phyloP scores from a whole-genome alignment of 2,329 filamentous ascomycete genomes.

The Mollisiaceae sp. region DNA sequence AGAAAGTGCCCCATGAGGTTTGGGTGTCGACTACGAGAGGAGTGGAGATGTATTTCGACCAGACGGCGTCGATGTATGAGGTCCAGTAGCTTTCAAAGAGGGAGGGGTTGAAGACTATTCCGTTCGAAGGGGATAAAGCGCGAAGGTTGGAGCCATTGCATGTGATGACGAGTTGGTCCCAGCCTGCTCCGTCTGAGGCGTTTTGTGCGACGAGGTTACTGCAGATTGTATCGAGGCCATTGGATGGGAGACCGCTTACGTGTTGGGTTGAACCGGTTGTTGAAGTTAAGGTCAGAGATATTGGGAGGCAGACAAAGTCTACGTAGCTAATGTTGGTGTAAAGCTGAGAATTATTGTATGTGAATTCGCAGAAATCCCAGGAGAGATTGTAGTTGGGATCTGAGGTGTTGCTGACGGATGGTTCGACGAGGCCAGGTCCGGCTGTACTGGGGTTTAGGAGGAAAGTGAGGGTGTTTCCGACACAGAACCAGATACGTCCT shows the following conservation, averaged over 20 bases:
- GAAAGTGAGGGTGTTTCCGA: constrained; percentile 66
- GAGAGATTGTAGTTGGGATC: constrained; percentile 65
- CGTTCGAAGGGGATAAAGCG: constrained; percentile 48
- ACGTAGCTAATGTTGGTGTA: constrained; percentile 75
- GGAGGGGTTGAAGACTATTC: constrained; percentile 45
- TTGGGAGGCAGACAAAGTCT: constrained; percentile 72
- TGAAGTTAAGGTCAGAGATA: constrained; percentile 57
- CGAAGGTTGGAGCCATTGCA: constrained; percentile 44
- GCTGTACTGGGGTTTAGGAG: constrained; percentile 60
- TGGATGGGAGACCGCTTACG: constrained; percentile 58
- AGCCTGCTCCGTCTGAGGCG: constrained; percentile 59
- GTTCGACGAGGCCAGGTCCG: constrained; percentile 74
- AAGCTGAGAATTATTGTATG: constrained; percentile 63
- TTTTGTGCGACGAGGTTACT: constrained; percentile 60
- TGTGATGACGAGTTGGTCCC: constrained; percentile 57
- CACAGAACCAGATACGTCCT: constrained; percentile 74
- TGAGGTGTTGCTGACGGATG: constrained; percentile 68
- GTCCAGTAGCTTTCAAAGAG: constrained; percentile 51
- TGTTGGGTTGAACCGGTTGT: constrained; percentile 49
- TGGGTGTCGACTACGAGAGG: constrained; percentile 68
- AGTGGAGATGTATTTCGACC: constrained; percentile 46
- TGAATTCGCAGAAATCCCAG: constrained; percentile 74
- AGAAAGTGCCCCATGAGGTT: constrained; percentile 58
- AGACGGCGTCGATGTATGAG: constrained; percentile 52
- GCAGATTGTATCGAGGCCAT: constrained; percentile 62